A percentile compares a stretch with the other conserved stretches of the same genome.
These are phyloP conservation scores for Nothophytophthora sp. DNA, from an alignment of 352 stramenopile genomes.

Conservation along the genomic window DNA sequence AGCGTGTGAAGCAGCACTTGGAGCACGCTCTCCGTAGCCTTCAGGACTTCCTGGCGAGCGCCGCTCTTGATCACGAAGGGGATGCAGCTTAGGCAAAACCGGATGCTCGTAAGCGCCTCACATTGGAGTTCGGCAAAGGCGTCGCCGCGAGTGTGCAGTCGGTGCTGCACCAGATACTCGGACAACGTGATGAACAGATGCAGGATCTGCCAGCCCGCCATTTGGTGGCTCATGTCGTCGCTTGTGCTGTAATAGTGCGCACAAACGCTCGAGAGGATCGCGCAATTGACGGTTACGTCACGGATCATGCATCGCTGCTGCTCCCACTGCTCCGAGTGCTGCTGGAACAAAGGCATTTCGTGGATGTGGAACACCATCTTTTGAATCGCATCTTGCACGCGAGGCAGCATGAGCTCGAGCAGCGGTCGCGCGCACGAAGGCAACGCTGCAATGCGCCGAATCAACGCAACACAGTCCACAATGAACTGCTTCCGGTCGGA, in stretches of 20 bases:
- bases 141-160: conserved; percentile 54
- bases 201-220: conserved; percentile 66
- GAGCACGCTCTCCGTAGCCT: conserved; percentile 50
- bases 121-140: conserved; percentile 63
- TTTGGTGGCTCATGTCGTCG: conserved; percentile 55
- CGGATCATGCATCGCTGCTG: conserved; percentile 52
- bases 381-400: conserved; percentile 41
- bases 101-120: conserved; percentile 62
- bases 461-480: conserved; percentile 70
- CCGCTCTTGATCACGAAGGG: conserved; percentile 61
- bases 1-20: conserved; percentile 59
- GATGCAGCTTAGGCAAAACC: conserved; percentile 59
- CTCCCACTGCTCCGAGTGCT: conserved; percentile 45
- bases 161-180: conserved; percentile 65
- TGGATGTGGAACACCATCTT: conserved; percentile 53
- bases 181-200: conserved; percentile 62
- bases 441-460: conserved; percentile 69
- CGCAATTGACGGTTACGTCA: conserved; percentile 60
- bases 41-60: conserved; percentile 50
- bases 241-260: conserved; percentile 63
- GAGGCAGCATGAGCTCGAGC: conserved; percentile 49
- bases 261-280: conserved; percentile 61
- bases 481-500: conserved; percentile 75
- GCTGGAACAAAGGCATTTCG: conserved; percentile 38
- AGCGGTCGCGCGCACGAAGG: conserved; percentile 53